Evolutionary conservation across 192 early-diverging fungal species (phyloP), one percentile per base, ranked within the genome.

Genomic region (Coemansia sp.): DNA sequence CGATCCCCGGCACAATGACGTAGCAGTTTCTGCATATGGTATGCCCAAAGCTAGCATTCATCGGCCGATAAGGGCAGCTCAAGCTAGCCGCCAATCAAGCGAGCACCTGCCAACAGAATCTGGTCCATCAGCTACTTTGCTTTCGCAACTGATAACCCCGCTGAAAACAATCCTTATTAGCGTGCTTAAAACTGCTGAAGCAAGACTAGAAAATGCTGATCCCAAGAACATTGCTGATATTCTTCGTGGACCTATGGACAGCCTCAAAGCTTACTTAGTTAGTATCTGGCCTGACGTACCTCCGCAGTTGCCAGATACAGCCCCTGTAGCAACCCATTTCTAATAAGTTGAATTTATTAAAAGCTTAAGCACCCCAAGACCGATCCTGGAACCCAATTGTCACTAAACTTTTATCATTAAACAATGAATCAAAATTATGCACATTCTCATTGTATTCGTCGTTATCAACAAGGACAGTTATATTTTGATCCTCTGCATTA

Each of bases 241-340:
- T 3, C 42, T 76, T 13, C 53, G 57, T 2, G 62, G 63, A 9
- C 72, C 66, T 2, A 14, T 76, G 9, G 19, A 49, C 26, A 49
- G 60, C 18, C 33, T 69, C 2, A 69, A 60, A 45, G 35, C 54
- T 10, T 58, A 61, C 21, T 16, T 75, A 46, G 42, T 50, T 28
- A 57, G 54, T 11, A 39, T 53, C 33, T 68, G 61, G 61, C 65
- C 50, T 10, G 11, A 20, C 10, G n/a, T 19, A 3, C 33, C 50
- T 15, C 33, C 50, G 31, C 4, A 18, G 31, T 3, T 9, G 15
- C 48, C 46, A 10, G 46, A 13, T 10, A 13, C 11, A 2, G 37
- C 37, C 9, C 6, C 37, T 39, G 11, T n/a, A 39, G 11, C 6
- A 39, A 3, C 11, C 6, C 37, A 10, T 39, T n/a, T 13, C 6